Base-by-base conservation (phyloP, 2,329 filamentous ascomycete species). In the Sodiomyces alkalinus region DNA sequence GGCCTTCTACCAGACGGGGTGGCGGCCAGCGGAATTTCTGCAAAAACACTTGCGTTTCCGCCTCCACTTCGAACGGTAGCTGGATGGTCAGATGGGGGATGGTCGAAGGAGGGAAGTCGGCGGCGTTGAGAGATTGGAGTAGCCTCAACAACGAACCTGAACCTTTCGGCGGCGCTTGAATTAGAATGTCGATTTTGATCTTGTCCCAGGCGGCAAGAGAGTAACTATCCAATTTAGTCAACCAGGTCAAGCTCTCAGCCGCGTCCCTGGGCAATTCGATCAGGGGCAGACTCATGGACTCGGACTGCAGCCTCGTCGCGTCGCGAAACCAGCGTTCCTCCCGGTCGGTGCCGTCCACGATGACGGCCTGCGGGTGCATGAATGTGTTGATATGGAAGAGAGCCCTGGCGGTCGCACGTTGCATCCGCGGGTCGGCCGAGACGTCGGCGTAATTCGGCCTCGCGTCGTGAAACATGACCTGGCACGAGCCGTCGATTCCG, bases 61-160 rank as follows among this genome's bases (percentile, higher is more conserved):
- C 49, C 40, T 93, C 82, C 12, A 86, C 56, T 17, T 70, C 55
- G 17, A 69, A 57, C 1, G 86, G 83, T 6, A 98, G 61, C 45
- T 96, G 86, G 27, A 96, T 73, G 3, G 80, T 92, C 26, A 98
- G 58, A 36, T 79, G 74, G 3, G 86, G 86, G 2, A 68, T 55
- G 2, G 65, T 58, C 22, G 78, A 60, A 1, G 77, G 75, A 26
- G 72, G 65, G 46, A 85, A 87, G 46, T 94, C 83, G 5, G 81
- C 82, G 6, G 59, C 56, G 36, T 68, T 61, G 16, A 98, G 62
- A 4, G 85, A 93, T 34, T 68, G 67, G 4, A 98, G 64, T 18
- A 94, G 62, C 31, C 82, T 67, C 28, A 82, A 68, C 17, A 94
- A 49, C 28, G 76, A 79, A 8, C 81, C 85, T 3, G 80, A 76